A percentile compares a stretch with the other conserved stretches of the same genome.
phyloP scores from a whole-genome alignment of 306 rosid genomes.

The Vigna nakashimae region DNA sequence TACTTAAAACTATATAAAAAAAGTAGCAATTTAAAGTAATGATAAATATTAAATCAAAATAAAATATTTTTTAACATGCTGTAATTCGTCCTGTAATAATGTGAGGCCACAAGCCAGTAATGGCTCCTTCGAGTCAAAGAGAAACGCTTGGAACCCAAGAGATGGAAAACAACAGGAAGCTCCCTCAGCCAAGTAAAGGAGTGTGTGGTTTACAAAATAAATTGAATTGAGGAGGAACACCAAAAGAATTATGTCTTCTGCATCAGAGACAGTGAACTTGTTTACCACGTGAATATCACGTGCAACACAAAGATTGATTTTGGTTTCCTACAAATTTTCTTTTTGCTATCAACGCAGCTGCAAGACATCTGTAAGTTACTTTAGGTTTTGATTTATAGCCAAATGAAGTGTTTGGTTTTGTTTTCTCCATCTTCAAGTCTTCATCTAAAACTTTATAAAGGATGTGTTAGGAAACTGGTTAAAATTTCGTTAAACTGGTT shows the following conservation, averaged over 20 bases:
- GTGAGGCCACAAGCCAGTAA: slow-evolving; percentile 10
- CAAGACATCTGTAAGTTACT: too few species aligned
- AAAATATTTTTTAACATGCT: background rate
- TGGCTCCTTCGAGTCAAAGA: slow-evolving; percentile 29
- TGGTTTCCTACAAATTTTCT: slow-evolving; percentile 37
- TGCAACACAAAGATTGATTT: slow-evolving; percentile 46
- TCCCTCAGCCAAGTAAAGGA: slow-evolving; percentile 48
- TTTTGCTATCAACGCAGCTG: background rate
- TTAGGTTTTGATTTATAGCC: too few species aligned
- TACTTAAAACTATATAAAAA: background rate
- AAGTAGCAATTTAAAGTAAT: background rate
- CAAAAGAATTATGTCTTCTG: slow-evolving; percentile 50
- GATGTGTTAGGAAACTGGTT: too few species aligned
- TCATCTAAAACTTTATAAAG: too few species aligned
- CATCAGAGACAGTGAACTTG: slow-evolving; percentile 52
- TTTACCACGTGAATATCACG: slow-evolving; percentile 53
- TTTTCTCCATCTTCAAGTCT: too few species aligned
- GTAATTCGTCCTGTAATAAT: slow-evolving; percentile 5
- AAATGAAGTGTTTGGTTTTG: too few species aligned
- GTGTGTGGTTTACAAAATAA: slow-evolving; percentile 48
- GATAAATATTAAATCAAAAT: background rate
- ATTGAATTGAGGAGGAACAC: slow-evolving; percentile 18
- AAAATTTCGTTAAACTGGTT: too few species aligned
- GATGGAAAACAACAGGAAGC: slow-evolving; percentile 52
- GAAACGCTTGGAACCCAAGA: slow-evolving; percentile 27